Evolutionary conservation across 31 red algal species (phyloP).

Genomic region (Endocladia muricata): DNA sequence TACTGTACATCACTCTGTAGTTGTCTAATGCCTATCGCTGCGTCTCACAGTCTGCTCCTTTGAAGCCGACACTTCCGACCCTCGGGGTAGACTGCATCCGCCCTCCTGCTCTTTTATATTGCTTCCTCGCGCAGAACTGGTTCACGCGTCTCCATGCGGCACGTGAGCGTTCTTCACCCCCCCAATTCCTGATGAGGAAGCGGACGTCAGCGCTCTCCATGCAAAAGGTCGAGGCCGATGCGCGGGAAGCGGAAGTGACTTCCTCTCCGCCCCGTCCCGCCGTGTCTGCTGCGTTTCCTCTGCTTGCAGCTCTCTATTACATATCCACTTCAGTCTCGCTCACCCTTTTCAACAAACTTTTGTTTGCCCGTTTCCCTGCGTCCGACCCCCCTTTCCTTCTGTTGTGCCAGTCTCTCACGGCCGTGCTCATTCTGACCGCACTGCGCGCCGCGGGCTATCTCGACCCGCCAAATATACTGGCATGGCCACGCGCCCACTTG

Average conservation of each 20-base stretch:
- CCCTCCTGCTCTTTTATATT: too few relatives aligned
- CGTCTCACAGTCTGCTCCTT: too few relatives aligned
- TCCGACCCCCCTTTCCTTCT: conserved; percentile 67
- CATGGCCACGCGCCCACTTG: conserved; percentile 21
- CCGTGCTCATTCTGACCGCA: conserved; percentile 34
- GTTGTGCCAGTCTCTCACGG: conserved; percentile 43
- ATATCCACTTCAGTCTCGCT: conserved; percentile 59
- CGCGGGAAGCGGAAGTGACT: neutral
- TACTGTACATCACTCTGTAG: too few relatives aligned
- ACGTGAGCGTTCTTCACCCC: neutral
- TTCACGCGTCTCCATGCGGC: too few relatives aligned
- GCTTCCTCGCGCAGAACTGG: too few relatives aligned
- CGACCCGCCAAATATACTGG: conserved; percentile 4
- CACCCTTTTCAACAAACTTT: conserved; percentile 80
- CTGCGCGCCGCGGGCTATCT: conserved; percentile 6
- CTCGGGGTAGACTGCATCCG: too few relatives aligned
- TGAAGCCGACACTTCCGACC: too few relatives aligned
- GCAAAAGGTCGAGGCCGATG: neutral
- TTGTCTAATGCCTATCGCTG: too few relatives aligned
- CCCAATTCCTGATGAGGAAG: neutral
- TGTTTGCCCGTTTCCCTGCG: conserved; percentile 57
- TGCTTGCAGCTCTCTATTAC: conserved; percentile 74
- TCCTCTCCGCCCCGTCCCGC: neutral
- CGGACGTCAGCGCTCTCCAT: neutral
- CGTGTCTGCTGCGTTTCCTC: neutral